A percentile compares a stretch with the other conserved stretches of the same genome.
Conservation (phyloP, 2,329 filamentous ascomycete genomes). For the Pyrenophora seminiperda region DNA sequence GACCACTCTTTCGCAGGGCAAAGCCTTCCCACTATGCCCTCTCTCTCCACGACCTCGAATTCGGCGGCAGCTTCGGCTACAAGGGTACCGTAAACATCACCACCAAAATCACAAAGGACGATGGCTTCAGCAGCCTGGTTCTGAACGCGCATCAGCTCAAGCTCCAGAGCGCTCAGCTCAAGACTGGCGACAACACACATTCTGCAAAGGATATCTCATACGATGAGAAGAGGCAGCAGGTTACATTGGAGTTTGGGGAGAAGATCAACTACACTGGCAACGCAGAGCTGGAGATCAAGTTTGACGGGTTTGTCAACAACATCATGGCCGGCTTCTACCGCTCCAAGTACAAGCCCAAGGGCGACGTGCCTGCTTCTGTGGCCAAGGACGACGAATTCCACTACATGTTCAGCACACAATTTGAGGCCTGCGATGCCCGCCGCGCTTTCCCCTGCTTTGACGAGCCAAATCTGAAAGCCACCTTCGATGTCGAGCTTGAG, state of each 20-base stretch:
- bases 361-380: slow-evolving; percentile 74
- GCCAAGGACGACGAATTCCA: slow-evolving; percentile 70
- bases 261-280: slow-evolving; percentile 71
- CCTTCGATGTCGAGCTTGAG: slow-evolving; percentile 92
- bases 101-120: slow-evolving; percentile 69
- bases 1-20: slow-evolving; percentile 57
- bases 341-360: slow-evolving; percentile 86
- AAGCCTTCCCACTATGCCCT: slow-evolving; percentile 87
- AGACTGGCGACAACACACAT: slow-evolving; percentile 61
- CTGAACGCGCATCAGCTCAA: slow-evolving; percentile 87
- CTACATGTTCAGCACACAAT: slow-evolving; percentile 88
- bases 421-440: slow-evolving; percentile 94
- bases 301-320: slow-evolving; percentile 83
- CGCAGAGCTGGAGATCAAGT: slow-evolving; percentile 71
- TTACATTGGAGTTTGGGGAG: slow-evolving; percentile 75
- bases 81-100: slow-evolving; percentile 84
- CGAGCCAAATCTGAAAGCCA: slow-evolving; percentile 95
- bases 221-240: slow-evolving; percentile 82
- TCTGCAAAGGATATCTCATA: slow-evolving; percentile 73
- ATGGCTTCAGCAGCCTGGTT: slow-evolving; percentile 71
- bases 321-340: slow-evolving; percentile 90
- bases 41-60: slow-evolving; percentile 78
- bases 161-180: slow-evolving; percentile 69
- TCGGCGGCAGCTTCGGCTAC: slow-evolving; percentile 75
- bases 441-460: slow-evolving; percentile 98